These are phyloP conservation scores for Cryptococcus sp. DNA, from an alignment of 1,284 basidiomycete genomes.

Conservation along the genomic window DNA sequence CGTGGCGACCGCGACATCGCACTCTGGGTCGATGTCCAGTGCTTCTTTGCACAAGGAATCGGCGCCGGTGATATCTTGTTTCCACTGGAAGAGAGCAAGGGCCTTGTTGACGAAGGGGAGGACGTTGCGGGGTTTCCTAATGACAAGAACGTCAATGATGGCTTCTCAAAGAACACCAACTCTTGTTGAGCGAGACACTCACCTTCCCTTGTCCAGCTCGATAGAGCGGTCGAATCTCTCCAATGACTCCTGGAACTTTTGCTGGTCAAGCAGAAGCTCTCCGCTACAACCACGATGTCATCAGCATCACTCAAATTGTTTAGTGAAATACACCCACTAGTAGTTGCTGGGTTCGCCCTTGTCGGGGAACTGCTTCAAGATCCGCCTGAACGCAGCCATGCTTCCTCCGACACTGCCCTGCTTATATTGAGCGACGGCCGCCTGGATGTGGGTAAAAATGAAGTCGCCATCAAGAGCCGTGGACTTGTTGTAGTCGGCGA, in stretches of 20 bases:
- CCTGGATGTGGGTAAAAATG: slow-evolving; percentile 94
- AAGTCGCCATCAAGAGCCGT: slow-evolving; percentile 69
- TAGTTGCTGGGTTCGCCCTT: slow-evolving; percentile 87
- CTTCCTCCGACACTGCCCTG: slow-evolving; percentile 71
- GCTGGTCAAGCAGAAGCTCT: slow-evolving; percentile 91
- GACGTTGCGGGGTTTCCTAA: slow-evolving; percentile 68
- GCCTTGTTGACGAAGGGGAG: slow-evolving; percentile 97
- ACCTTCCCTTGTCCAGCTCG: slow-evolving; percentile 81
- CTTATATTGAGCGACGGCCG: slow-evolving; percentile 98
- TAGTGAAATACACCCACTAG: slow-evolving; percentile 63
- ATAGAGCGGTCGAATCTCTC: slow-evolving; percentile 93
- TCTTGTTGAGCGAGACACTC: slow-evolving; percentile 32
- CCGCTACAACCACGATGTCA: slow-evolving; percentile 63
- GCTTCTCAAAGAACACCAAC: neutral
- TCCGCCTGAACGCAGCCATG: slow-evolving; percentile 85
- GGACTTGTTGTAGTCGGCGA: slow-evolving; percentile 87
- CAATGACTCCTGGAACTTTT: slow-evolving; percentile 85
- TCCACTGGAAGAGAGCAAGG: slow-evolving; percentile 92
- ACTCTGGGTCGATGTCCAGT: slow-evolving; percentile 82
- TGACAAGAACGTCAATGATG: neutral
- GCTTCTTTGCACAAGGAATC: slow-evolving; percentile 87
- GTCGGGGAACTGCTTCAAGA: slow-evolving; percentile 76
- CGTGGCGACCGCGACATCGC: slow-evolving; percentile 94
- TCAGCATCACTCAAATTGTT: neutral
- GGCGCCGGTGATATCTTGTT: slow-evolving; percentile 81